Evolutionary conservation across 2,329 filamentous ascomycete genomes (phyloP), one percentile per base, ranked within the genome.

Genomic region (Paracoccidioides brasiliensis): DNA sequence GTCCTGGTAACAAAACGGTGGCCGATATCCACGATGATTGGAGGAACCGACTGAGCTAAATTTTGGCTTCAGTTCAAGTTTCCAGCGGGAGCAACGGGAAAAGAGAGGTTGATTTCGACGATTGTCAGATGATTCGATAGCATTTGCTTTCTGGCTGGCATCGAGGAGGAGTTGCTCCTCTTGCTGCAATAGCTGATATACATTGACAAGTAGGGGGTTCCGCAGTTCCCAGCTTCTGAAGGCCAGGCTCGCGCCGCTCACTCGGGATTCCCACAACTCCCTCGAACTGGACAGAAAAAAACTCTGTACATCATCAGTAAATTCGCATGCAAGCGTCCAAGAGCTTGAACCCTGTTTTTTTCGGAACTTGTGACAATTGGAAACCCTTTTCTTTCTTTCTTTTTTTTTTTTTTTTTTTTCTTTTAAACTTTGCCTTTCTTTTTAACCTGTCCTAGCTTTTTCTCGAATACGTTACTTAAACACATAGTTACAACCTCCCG

Each of bases 111-210:
- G 28, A 41, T 4, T 5, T 30, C 30, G 5, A 6, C 30, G 28
- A 35, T 40, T 51, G 49, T 51, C 49, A 51, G 49, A 51, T 51
- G 49, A 51, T 51, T 41, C 49, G 3, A 30, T 40, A n/a, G n/a
- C n/a, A n/a, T n/a, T n/a, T n/a, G n/a, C n/a, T n/a, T n/a, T n/a
- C n/a, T n/a, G n/a, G n/a, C n/a, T n/a, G n/a, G n/a, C n/a, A n/a
- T n/a, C n/a, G n/a, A n/a, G n/a, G n/a, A n/a, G n/a, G n/a, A n/a
- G n/a, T n/a, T n/a, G n/a, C 28, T 28, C 38, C 9, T 37, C 35
- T 45, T 45, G 30, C 33, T 48, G n/a, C n/a, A 5, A n/a, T n/a
- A 33, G 45, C 45, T n/a, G 45, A 38, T 15, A 50, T 50, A 50
- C 15, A 41, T 14, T n/a, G n/a, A n/a, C n/a, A n/a, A n/a, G n/a